Conservation (phyloP, 2,329 filamentous ascomycete genomes). For the Fusarium sp. region DNA sequence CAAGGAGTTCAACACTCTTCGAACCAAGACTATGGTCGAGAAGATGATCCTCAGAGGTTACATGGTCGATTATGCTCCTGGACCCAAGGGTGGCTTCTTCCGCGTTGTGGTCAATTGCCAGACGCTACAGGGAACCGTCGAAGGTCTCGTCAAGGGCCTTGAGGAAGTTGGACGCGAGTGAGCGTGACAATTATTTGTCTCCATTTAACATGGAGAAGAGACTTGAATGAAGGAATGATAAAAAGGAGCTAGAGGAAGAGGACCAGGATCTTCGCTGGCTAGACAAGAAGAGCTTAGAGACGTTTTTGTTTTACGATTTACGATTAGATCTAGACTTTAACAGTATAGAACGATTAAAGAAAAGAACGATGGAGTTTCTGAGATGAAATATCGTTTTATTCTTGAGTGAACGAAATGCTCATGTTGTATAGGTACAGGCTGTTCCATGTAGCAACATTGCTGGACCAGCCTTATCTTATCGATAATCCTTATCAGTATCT, state of each 20-base stretch:
- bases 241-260: neutral
- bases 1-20: slow-evolving; percentile 59
- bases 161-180: slow-evolving; percentile 56
- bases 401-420: too few relatives aligned
- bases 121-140: slow-evolving; percentile 64
- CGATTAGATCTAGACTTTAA: slow-evolving; percentile 2
- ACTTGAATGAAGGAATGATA: neutral
- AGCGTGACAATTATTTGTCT: neutral
- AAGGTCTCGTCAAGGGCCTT: slow-evolving; percentile 66
- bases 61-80: slow-evolving; percentile 73
- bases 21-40: slow-evolving; percentile 62
- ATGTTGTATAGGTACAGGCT: too few relatives aligned
- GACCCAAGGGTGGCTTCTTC: slow-evolving; percentile 67
- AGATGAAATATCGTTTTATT: neutral
- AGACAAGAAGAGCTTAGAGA: neutral
- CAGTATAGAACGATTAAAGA: neutral
- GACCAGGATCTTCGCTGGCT: neutral
- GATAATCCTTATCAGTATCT: slow-evolving; percentile 8
- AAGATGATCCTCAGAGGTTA: slow-evolving; percentile 64
- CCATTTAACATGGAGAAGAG: neutral
- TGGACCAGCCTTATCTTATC: too few relatives aligned
- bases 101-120: slow-evolving; percentile 70
- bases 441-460: too few relatives aligned
- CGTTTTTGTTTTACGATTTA: neutral
- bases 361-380: neutral